Base-by-base conservation (phyloP, 805 yeast species). In the Nakazawaea siamensis region DNA sequence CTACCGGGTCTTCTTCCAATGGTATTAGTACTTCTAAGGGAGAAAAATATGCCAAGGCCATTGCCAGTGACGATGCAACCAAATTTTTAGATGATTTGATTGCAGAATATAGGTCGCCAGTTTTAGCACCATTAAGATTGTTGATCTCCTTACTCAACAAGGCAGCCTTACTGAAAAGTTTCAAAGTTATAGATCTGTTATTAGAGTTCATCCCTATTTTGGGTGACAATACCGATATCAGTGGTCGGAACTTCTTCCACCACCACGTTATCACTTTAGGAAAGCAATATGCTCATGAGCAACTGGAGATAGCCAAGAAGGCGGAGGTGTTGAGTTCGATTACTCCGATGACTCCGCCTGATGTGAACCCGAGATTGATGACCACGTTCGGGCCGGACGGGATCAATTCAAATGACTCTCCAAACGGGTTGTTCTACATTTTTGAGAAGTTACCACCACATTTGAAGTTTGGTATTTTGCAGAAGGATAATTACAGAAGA, bases 201-300 rank as follows among this genome's bases (percentile, higher is more conserved):
- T 58, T 80, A 34, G 64, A 60, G 18, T 58, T 62, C 12, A 64
- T 76, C 27, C 72, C 73, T 7, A 63, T 68, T 10, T 54, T 79
- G 17, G 62, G 70, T 30, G 92, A 84, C 45, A 64, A 76, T 0
- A 60, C 75, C 6, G 96, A 87, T 48, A 74, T 88, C 29, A 76
- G 80, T 37, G 84, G 84, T 13, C 68, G 96, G 45, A 88, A 83
- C 51, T 79, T 88, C 48, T 71, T 88, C 48, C 97, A 88, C 53
- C 85, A 84, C 44, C 81, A 79, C 48, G 76, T 88, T 17, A 77
- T 88, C 37, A 71, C 81, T 7, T 66, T 82, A 38, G 95, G 95
- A 4, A 77, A 85, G 48, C 73, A 73, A 34, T 67, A 62, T 38
- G 49, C 55, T 36, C 49, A 64, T 48, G 50, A 54, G 29, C 39